A percentile compares a stretch with the other conserved stretches of the same genome.
Conservation (phyloP, 768 basidiomycete genomes). For the Austroboletus eburneus region DNA sequence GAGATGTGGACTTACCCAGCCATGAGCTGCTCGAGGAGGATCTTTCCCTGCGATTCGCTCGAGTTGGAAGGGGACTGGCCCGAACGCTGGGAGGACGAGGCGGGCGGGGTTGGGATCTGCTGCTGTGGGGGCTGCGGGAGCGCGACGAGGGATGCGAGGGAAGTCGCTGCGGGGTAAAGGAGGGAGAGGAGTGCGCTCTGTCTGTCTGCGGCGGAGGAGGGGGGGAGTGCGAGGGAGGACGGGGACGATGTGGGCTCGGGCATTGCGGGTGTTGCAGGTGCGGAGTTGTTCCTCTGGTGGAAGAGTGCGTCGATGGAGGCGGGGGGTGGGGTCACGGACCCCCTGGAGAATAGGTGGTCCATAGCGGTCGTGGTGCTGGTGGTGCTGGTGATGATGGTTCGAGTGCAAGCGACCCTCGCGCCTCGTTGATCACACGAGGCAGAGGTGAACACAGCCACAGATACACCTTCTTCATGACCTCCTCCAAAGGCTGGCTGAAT, state of each 20-base stretch:
- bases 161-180: conserved; percentile 48
- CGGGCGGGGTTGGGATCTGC: conserved; percentile 69
- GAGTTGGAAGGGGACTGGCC: conserved; percentile 50
- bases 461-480: not conserved
- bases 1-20: conserved; percentile 52
- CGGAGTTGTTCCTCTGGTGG: conserved; percentile 42
- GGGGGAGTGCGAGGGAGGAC: conserved; percentile 15
- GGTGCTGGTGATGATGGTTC: not conserved
- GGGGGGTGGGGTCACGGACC: not conserved
- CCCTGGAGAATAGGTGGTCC: not conserved
- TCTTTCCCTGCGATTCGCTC: conserved; percentile 67
- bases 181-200: conserved; percentile 75
- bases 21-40: conserved; percentile 78
- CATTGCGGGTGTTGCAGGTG: conserved; percentile 41
- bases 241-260: conserved; percentile 35
- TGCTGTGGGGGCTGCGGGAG: conserved; percentile 35
- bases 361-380: not conserved
- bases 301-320: conserved; percentile 52
- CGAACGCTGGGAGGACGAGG: conserved; percentile 50
- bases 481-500: conserved; percentile 82
- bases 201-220: conserved; percentile 50
- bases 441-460: conserved; percentile 8
- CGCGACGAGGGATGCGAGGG: conserved; percentile 22
- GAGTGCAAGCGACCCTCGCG: no score
- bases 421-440: conserved; percentile 32